Evolutionary conservation across 306 rosid species (phyloP).

Genomic region (Betula pendula): DNA sequence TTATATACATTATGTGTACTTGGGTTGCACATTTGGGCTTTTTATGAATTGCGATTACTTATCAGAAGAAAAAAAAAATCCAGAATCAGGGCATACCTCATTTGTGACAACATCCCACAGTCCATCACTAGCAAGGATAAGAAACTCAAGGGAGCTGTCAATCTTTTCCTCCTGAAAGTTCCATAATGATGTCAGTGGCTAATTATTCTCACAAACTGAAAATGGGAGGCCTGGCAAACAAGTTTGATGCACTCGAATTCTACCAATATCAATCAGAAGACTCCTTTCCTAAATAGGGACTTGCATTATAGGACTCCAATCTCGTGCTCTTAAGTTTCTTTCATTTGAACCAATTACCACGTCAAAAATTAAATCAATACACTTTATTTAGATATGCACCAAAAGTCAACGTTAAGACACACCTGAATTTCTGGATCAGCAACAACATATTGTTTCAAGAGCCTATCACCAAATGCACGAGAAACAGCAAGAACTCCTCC

Average conservation of each 20-base stretch:
- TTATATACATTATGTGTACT: no score
- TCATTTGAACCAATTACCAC: neutral
- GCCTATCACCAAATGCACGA: constrained; percentile 97
- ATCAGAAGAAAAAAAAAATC: neutral
- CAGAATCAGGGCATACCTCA: constrained; percentile 55
- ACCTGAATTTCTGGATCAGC: constrained; percentile 99
- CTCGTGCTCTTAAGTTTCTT: neutral
- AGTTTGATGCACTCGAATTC: constrained; percentile 1
- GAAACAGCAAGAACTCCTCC: constrained; percentile 99
- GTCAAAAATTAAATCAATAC: neutral
- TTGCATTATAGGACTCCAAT: neutral
- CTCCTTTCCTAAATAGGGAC: neutral
- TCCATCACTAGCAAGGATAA: constrained; percentile 94
- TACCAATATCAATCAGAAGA: constrained; percentile 16
- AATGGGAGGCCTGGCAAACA: constrained; percentile 6
- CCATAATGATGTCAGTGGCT: constrained; percentile 8
- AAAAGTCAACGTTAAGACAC: constrained; percentile 8
- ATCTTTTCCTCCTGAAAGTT: constrained; percentile 78
- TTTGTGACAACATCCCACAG: constrained; percentile 97
- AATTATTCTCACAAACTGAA: constrained; percentile 5
- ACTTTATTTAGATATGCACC: neutral
- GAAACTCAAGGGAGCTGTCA: constrained; percentile 91
- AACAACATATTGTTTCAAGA: constrained; percentile 93
- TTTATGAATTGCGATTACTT: no score
- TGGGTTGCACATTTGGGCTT: no score